phyloP scores from a whole-genome alignment of 2,329 filamentous ascomycete species.

The Fusarium albidum region DNA sequence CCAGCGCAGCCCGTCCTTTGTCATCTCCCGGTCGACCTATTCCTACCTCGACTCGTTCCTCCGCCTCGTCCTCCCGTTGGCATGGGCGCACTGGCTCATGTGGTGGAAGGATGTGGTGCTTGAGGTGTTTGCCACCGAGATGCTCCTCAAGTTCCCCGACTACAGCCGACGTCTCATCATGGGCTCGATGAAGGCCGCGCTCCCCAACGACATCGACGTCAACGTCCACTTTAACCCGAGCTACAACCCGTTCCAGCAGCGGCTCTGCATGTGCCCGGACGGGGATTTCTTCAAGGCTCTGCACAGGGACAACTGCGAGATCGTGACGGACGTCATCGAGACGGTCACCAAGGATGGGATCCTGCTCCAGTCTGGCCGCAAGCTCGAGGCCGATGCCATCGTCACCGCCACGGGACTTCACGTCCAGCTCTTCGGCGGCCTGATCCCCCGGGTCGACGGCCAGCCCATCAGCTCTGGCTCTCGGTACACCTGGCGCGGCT shows the following conservation, averaged over 20 bases:
- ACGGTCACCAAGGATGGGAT: constrained; percentile 59
- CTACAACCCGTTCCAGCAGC: constrained; percentile 77
- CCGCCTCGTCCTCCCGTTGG: constrained; percentile 54
- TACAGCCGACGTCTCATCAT: constrained; percentile 47
- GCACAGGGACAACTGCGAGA: constrained; percentile 51
- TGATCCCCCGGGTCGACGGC: constrained; percentile 63
- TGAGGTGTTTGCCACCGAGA: constrained; percentile 52
- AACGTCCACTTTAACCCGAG: constrained; percentile 71
- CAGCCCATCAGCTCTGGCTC: constrained; percentile 54
- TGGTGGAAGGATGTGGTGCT: constrained; percentile 59
- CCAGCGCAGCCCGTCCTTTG: constrained; percentile 79
- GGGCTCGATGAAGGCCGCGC: constrained; percentile 51
- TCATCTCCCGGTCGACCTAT: constrained; percentile 61
- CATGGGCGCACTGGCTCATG: constrained; percentile 55
- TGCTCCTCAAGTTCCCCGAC: constrained; percentile 39
- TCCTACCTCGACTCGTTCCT: constrained; percentile 49
- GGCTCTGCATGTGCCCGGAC: constrained; percentile 72
- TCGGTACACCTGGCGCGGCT: constrained; percentile 69
- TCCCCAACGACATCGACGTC: constrained; percentile 62
- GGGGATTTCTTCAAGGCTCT: constrained; percentile 65
- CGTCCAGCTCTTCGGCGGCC: constrained; percentile 63
- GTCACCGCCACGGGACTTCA: constrained; percentile 74
- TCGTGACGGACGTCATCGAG: constrained; percentile 63
- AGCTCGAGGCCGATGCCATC: constrained; percentile 71
- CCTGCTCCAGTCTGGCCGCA: constrained; percentile 54